Evolutionary conservation across 108 stramenopile genomes (phyloP).

Genomic region (Cyclostephanos invisitatus): DNA sequence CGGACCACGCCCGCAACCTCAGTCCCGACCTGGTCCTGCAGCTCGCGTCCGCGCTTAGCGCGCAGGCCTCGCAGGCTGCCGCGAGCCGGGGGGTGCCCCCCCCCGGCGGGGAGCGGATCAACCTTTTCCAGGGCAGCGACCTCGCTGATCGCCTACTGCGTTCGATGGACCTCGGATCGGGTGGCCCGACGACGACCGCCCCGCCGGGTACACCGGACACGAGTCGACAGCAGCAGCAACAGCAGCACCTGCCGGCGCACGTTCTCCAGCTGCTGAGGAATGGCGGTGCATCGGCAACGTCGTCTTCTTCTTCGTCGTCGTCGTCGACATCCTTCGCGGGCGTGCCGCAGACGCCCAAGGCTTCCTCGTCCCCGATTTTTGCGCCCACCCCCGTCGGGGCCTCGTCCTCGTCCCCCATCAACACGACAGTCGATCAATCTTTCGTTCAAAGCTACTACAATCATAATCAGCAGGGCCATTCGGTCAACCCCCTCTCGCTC

Average conservation of each 20-base stretch:
- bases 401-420: neutral
- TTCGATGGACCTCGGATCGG: neutral
- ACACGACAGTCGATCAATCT: neutral
- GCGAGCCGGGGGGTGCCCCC: slow-evolving; percentile 16
- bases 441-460: neutral
- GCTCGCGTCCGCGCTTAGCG: slow-evolving; percentile 61
- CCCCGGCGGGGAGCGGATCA: slow-evolving; percentile 15
- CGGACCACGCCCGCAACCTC: slow-evolving; percentile 78
- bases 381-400: slow-evolving; percentile 1
- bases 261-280: slow-evolving; percentile 1
- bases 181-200: neutral
- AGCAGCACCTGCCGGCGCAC: neutral
- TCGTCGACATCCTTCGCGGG: neutral
- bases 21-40: slow-evolving; percentile 63
- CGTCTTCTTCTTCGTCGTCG: neutral
- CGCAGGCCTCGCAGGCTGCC: slow-evolving; percentile 36
- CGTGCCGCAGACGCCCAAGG: neutral
- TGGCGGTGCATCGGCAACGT: neutral
- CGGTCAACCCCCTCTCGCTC: slow-evolving; percentile 23
- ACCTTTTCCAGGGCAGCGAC: slow-evolving; percentile 12
- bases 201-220: neutral
- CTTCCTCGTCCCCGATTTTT: neutral
- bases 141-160: neutral
- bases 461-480: neutral
- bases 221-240: neutral